Percentiles rank a stretch among this genome's conserved stretches.
Evolutionary conservation across 1,139 yeast genomes (phyloP).

Genomic region (Lodderomyces beijingensis): DNA sequence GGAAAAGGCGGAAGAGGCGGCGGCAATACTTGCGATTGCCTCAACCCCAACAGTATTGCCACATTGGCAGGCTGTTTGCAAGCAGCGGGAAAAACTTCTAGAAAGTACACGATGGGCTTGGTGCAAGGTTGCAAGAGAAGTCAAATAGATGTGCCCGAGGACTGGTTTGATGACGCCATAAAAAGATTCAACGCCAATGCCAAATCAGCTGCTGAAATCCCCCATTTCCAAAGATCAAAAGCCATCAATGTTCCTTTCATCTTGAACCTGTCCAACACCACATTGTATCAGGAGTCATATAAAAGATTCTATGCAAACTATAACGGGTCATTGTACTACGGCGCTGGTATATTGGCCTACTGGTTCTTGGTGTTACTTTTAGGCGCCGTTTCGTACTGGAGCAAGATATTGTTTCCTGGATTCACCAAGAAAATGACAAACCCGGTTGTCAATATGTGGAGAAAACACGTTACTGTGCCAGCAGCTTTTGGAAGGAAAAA

Average conservation of each 20-base stretch:
- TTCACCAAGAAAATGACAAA: constrained; percentile 20
- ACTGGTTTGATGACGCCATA: constrained; percentile 6
- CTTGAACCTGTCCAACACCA: constrained; percentile 13
- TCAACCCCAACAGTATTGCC: constrained; percentile 8
- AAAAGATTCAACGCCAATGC: constrained; percentile 4
- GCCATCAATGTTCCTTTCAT: constrained; percentile 20
- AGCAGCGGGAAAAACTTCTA: neutral
- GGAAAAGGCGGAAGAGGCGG: no score
- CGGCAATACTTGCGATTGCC: no score
- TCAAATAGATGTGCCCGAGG: constrained; percentile 12
- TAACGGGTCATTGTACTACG: constrained; percentile 41
- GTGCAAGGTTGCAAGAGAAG: constrained; percentile 3
- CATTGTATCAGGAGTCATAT: constrained; percentile 19
- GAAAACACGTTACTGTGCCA: constrained; percentile 29
- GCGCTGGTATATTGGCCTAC: constrained; percentile 44
- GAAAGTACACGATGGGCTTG: neutral
- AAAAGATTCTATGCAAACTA: constrained; percentile 30
- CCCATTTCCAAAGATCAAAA: constrained; percentile 15
- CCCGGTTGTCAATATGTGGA: constrained; percentile 20
- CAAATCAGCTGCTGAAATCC: constrained; percentile 16
- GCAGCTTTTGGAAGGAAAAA: constrained; percentile 24
- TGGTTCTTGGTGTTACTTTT: constrained; percentile 45
- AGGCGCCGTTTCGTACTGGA: constrained; percentile 42
- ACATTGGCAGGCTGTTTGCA: constrained; percentile 16
- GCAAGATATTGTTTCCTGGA: constrained; percentile 24